phyloP scores from a whole-genome alignment of 192 early-diverging fungal genomes.

The Irineochytrium annulatum region DNA sequence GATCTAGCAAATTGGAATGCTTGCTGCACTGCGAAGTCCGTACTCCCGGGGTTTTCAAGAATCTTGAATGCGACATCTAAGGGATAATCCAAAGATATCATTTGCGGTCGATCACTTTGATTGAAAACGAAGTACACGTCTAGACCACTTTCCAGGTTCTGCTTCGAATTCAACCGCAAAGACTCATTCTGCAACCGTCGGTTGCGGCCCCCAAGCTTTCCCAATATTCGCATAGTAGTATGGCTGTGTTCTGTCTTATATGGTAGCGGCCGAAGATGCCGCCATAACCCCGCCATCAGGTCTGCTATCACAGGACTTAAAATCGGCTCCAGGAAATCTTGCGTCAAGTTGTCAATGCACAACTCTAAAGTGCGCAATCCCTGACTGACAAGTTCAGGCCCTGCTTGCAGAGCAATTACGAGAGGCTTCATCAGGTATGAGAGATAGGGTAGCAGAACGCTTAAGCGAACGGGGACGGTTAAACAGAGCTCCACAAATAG shows the following conservation, averaged over 20 bases:
- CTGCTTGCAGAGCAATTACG: conserved; percentile 85
- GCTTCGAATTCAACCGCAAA: conserved; percentile 30
- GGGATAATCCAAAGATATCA: conserved; percentile 56
- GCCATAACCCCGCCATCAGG: conserved; percentile 91
- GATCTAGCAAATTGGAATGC: conserved; percentile 66
- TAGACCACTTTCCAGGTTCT: conserved; percentile 50
- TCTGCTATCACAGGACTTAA: conserved; percentile 90
- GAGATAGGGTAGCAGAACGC: conserved; percentile 87
- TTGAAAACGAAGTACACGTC: conserved; percentile 58
- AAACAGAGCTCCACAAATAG: conserved; percentile 97
- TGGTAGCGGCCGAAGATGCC: conserved; percentile 81
- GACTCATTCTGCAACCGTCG: conserved; percentile 77
- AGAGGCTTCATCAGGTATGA: conserved; percentile 94
- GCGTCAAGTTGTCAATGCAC: conserved; percentile 96
- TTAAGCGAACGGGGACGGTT: conserved; percentile 93
- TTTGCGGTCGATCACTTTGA: conserved; percentile 35
- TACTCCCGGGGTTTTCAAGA: conserved; percentile 43
- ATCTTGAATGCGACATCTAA: conserved; percentile 51
- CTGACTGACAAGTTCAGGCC: conserved; percentile 92
- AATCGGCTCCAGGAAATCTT: conserved; percentile 95
- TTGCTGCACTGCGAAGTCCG: conserved; percentile 19
- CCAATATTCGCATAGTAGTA: conserved; percentile 86
- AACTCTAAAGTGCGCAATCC: conserved; percentile 93
- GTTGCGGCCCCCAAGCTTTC: conserved; percentile 98
- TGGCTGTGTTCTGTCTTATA: conserved; percentile 80